Evolutionary conservation across 2,329 filamentous ascomycete genomes (phyloP), one percentile per base, ranked within the genome.

Genomic region (Thelonectria olida): DNA sequence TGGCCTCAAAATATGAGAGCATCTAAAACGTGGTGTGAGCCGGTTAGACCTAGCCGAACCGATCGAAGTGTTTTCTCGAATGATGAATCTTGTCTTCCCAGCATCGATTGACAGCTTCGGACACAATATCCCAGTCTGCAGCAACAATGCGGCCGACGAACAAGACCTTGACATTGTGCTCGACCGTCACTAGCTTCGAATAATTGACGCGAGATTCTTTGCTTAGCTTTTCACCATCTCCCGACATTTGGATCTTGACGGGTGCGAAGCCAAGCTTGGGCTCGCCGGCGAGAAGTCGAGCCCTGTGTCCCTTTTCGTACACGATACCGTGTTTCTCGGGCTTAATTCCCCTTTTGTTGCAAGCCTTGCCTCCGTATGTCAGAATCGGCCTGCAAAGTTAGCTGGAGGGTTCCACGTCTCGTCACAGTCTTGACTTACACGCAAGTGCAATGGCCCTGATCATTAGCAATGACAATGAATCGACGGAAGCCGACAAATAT

Each of bases 91-190:
- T 85, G 17, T 78, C 76, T 38, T 73, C 70, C 83, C 83, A 86
- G 71, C 83, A 85, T 38, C 72, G 65, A 64, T 85, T 79, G 54
- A 86, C 81, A 4, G 83, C 83, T 3, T 78, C 71, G 7, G 67
- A 67, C 27, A 86, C 79, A 8, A 73, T 74, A 0, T 80, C 68
- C 63, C 79, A 80, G 66, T 85, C 78, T 0, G 75, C 66, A 2
- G 66, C 55, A 3, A 69, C 56, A 15, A 88, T 76, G 5, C 73
- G 68, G n/a, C 85, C 85, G 52, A 88, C 82, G 67, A 88, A 86
- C 65, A 82, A 79, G n/a, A 88, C 83, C 45, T 78, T 81, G 66
- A 82, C 75, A 66, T 88, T 88, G 73, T 88, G 85, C 70, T 87
- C 84, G 23, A 88, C 77, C 3, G 84, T 85, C 25, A 81, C 78